Percentiles rank a stretch among this genome's conserved stretches.
Evolutionary conservation across 352 stramenopile species (phyloP).

Genomic region (Phytophthora palmivora): DNA sequence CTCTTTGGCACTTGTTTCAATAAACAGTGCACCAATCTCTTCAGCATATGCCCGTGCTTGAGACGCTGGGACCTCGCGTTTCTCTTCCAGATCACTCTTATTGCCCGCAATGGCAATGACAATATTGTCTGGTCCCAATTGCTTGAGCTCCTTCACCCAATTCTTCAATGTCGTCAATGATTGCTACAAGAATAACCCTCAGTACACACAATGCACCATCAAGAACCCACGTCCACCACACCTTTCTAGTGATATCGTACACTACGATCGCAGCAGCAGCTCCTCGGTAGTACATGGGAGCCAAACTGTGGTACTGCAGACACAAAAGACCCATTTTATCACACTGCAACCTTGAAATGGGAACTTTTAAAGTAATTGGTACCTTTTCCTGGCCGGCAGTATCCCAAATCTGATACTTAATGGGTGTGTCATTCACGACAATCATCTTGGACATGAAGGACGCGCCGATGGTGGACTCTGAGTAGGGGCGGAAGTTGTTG

Average conservation of each 20-base stretch:
- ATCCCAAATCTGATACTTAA: slow-evolving; percentile 99
- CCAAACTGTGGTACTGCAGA: slow-evolving; percentile 97
- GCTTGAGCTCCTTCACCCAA: slow-evolving; percentile 95
- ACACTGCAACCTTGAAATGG: no score
- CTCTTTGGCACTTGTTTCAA: slow-evolving; percentile 95
- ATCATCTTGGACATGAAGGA: slow-evolving; percentile 98
- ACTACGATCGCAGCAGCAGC: slow-evolving; percentile 97
- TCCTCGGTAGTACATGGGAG: slow-evolving; percentile 99
- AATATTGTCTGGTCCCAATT: slow-evolving; percentile 93
- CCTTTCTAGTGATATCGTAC: slow-evolving; percentile 97
- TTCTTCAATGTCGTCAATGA: slow-evolving; percentile 95
- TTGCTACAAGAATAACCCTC: slow-evolving; percentile 64
- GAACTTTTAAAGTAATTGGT: slow-evolving; percentile 1
- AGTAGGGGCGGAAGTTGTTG: slow-evolving; percentile 97
- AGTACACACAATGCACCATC: no score
- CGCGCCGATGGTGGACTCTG: slow-evolving; percentile 97
- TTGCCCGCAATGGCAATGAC: slow-evolving; percentile 96
- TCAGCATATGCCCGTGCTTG: slow-evolving; percentile 92
- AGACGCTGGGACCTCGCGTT: slow-evolving; percentile 88
- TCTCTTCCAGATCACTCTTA: slow-evolving; percentile 93
- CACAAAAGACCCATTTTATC: no score
- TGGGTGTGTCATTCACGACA: slow-evolving; percentile 90
- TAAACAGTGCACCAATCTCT: slow-evolving; percentile 93
- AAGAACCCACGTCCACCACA: no score
- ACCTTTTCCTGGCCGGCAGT: slow-evolving; percentile 97